Conservation (phyloP, 345 rosid genomes). For the Eucalyptus victrix region DNA sequence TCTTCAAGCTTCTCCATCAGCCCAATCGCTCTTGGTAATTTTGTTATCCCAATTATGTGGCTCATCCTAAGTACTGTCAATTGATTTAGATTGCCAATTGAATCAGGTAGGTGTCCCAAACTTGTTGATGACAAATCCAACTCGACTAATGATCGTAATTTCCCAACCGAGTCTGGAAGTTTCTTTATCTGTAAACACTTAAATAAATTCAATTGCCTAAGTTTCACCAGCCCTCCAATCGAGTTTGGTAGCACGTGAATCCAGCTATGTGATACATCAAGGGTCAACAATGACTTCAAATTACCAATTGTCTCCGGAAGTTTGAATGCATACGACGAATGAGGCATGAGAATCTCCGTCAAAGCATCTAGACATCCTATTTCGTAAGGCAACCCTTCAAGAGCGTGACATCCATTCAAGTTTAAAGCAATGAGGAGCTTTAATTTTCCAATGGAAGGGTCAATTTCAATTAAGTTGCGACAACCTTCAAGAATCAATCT, state of each 20-base stretch:
- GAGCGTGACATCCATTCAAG: neutral
- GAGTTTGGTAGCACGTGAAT: neutral
- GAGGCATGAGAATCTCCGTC: neutral
- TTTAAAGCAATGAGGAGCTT: neutral
- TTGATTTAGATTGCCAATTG: neutral
- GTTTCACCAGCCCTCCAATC: neutral
- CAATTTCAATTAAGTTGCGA: neutral
- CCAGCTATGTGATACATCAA: neutral
- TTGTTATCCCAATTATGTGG: neutral
- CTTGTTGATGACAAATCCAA: neutral
- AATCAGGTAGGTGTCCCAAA: neutral
- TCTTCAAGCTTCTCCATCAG: neutral
- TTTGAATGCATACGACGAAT: neutral
- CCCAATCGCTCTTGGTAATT: neutral
- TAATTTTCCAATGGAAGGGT: neutral
- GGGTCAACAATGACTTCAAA: neutral
- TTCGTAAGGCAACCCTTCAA: neutral
- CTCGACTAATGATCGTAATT: neutral
- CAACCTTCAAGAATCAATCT: neutral
- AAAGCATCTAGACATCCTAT: neutral
- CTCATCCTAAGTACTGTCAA: neutral
- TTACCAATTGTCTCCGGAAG: neutral
- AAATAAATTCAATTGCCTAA: neutral
- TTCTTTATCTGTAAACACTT: neutral
- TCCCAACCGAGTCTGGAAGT: neutral